Evolutionary conservation across 2,329 filamentous ascomycete species (phyloP).

Genomic region (Capronia americana): DNA sequence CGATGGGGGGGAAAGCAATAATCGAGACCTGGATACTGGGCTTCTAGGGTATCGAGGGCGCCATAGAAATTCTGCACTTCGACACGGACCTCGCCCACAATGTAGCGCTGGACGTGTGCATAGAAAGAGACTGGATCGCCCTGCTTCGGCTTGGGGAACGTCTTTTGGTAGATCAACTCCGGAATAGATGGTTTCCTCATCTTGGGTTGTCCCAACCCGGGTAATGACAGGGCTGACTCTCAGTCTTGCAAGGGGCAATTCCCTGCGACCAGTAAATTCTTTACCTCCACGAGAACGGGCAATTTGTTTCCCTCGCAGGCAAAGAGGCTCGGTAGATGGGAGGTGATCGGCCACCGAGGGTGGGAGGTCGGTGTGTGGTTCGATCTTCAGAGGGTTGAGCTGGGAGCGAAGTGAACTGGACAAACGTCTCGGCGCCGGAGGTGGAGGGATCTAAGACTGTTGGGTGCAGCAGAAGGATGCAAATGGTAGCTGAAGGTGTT

Average conservation of each 20-base stretch:
- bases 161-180: slow-evolving; percentile 63
- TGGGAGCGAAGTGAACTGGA: not conserved
- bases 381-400: not conserved
- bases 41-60: slow-evolving; percentile 67
- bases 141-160: slow-evolving; percentile 63
- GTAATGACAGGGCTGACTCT: not conserved
- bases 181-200: slow-evolving; percentile 68
- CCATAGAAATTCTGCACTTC: slow-evolving; percentile 71
- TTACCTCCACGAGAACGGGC: not conserved
- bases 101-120: slow-evolving; percentile 65
- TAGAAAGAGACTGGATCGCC: slow-evolving; percentile 65
- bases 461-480: not conserved
- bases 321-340: not conserved
- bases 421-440: not conserved
- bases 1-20: slow-evolving; percentile 68
- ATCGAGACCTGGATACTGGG: slow-evolving; percentile 70
- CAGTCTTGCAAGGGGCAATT: not conserved
- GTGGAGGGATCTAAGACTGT: not conserved
- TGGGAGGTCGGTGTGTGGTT: not conserved
- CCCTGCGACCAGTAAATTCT: not conserved
- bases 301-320: not conserved
- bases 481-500: not conserved
- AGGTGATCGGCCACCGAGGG: not conserved
- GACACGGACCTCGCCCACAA: slow-evolving; percentile 69
- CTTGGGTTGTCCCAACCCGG: slow-evolving; percentile 36